A percentile compares a stretch with the other conserved stretches of the same genome.
phyloP scores from a whole-genome alignment of 768 basidiomycete genomes.

The Tulasnella calospora region DNA sequence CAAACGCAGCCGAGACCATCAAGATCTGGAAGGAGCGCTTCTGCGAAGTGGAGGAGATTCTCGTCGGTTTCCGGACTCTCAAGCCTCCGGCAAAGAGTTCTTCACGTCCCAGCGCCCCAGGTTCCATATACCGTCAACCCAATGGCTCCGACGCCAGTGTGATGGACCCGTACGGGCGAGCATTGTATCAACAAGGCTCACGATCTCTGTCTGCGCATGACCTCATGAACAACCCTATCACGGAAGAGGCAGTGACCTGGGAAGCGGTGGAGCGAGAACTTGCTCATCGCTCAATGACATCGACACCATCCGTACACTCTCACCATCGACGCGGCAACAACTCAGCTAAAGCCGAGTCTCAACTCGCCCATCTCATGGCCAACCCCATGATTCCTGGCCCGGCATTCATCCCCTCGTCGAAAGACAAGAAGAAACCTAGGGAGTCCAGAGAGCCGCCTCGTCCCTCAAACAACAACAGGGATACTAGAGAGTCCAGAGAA shows the following conservation, averaged over 20 bases:
- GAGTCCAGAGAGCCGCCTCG: not conserved
- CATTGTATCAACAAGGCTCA: slow-evolving; percentile 9
- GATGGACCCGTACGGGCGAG: not conserved
- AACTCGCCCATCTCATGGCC: slow-evolving; percentile 5
- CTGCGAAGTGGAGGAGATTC: slow-evolving; percentile 55
- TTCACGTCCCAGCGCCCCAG: slow-evolving; percentile 31
- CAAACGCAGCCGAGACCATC: slow-evolving; percentile 55
- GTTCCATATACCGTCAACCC: slow-evolving; percentile 25
- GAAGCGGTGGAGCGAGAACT: not conserved
- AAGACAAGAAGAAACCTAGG: no score
- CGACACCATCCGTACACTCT: slow-evolving; percentile 11
- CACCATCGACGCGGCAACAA: slow-evolving; percentile 3
- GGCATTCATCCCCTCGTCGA: not conserved
- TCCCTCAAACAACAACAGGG: not conserved
- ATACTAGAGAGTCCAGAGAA: no score
- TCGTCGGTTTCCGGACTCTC: slow-evolving; percentile 39
- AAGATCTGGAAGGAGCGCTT: slow-evolving; percentile 67
- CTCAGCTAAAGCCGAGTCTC: not conserved
- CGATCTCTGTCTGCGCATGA: slow-evolving; percentile 16
- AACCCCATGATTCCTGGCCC: not conserved
- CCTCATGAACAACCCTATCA: not conserved
- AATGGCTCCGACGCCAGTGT: slow-evolving; percentile 20
- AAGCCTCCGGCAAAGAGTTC: slow-evolving; percentile 10
- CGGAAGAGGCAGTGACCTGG: not conserved
- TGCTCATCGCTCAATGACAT: not conserved